Percentiles rank a stretch among this genome's conserved stretches.
Evolutionary conservation across 2,329 filamentous ascomycete species (phyloP).

Genomic region (Talaromyces amestolkiae): DNA sequence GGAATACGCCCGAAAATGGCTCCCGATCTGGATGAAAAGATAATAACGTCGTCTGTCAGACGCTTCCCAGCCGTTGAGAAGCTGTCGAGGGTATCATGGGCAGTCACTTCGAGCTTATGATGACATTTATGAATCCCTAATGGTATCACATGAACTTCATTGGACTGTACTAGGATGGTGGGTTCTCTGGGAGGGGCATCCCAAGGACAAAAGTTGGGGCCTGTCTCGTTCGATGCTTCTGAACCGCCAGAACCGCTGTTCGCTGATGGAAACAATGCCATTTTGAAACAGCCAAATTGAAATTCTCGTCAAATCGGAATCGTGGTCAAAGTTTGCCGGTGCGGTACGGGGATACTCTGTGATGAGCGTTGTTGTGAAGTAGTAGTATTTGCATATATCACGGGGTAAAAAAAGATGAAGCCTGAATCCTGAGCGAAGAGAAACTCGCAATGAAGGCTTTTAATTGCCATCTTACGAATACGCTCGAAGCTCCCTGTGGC

Average conservation of each 20-base stretch:
- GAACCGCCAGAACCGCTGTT: not conserved
- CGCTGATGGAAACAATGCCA: not conserved
- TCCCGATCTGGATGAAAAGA: constrained; percentile 4
- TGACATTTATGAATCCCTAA: not conserved
- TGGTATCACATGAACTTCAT: not conserved
- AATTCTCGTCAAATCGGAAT: not conserved
- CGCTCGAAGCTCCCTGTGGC: not conserved
- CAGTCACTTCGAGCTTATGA: constrained; percentile 4
- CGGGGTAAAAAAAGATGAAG: no score
- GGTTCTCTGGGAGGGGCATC: not conserved
- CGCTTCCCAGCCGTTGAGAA: not conserved
- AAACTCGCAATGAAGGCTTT: no score
- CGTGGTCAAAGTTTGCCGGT: not conserved
- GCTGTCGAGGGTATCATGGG: not conserved
- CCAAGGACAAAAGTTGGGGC: not conserved
- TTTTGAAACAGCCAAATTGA: not conserved
- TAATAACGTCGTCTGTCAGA: constrained; percentile 8
- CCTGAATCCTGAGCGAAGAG: not conserved
- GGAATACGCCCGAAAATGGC: constrained; percentile 14
- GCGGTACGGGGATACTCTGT: not conserved
- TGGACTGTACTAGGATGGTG: not conserved
- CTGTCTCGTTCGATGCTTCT: not conserved
- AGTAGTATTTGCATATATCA: not conserved
- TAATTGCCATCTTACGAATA: not conserved
- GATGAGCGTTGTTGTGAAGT: not conserved